Percentiles rank a stretch among this genome's conserved stretches.
These are phyloP conservation scores for Hanseniaspora valbyensis DNA, from an alignment of 805 yeast genomes.

Conservation along the genomic window DNA sequence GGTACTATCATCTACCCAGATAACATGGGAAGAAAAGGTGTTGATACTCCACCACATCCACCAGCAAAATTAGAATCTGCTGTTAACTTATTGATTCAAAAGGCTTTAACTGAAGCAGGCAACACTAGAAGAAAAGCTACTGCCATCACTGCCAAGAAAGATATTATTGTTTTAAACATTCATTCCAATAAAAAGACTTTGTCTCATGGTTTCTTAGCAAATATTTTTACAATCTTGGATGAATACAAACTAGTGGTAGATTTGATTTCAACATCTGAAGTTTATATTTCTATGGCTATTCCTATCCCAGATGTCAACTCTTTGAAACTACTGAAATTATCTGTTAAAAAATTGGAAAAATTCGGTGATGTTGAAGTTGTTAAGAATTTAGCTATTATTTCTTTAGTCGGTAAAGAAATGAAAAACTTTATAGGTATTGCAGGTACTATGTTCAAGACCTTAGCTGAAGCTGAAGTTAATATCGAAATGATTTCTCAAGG, in stretches of 20 bases:
- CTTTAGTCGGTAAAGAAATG: slow-evolving; percentile 95
- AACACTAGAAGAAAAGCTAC: slow-evolving; percentile 64
- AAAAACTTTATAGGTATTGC: slow-evolving; percentile 94
- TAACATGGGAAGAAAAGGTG: slow-evolving; percentile 73
- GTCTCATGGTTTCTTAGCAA: slow-evolving; percentile 91
- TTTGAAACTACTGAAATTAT: slow-evolving; percentile 46
- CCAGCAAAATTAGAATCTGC: slow-evolving; percentile 54
- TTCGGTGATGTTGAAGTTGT: slow-evolving; percentile 87
- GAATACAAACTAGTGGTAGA: slow-evolving; percentile 80
- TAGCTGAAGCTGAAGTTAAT: slow-evolving; percentile 84
- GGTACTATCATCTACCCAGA: slow-evolving; percentile 95
- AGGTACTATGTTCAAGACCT: slow-evolving; percentile 87
- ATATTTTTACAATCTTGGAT: slow-evolving; percentile 77
- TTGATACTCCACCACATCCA: slow-evolving; percentile 88
- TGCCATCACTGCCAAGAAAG: slow-evolving; percentile 90
- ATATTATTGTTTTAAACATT: slow-evolving; percentile 81
- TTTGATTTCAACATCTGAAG: slow-evolving; percentile 92
- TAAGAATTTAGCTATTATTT: slow-evolving; percentile 77
- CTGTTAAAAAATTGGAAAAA: slow-evolving; percentile 63
- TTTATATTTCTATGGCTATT: slow-evolving; percentile 95
- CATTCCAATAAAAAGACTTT: slow-evolving; percentile 88
- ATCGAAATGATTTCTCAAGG: slow-evolving; percentile 98
- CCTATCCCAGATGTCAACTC: slow-evolving; percentile 63
- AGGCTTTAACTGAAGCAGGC: slow-evolving; percentile 31
- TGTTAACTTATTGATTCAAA: slow-evolving; percentile 9